Evolutionary conservation across 176 grass and related monocot species (phyloP), one percentile per base, ranked within the genome.

Genomic region (Aegilops tauschii): DNA sequence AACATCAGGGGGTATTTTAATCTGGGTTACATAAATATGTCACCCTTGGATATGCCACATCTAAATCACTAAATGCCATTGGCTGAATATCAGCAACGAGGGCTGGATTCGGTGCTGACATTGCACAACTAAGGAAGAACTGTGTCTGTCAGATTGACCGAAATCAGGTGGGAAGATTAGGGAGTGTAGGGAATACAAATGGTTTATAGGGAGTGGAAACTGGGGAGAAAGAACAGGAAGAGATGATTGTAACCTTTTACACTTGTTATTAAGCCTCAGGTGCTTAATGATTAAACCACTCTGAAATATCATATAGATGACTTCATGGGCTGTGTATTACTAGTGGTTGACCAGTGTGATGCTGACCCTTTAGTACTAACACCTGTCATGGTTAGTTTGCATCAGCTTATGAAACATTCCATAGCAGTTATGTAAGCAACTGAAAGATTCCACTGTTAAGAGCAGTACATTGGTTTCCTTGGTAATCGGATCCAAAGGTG

Each of bases 341-440:
- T 21, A 20, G 25, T 17, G 44, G 7, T 65, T 84, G 72, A 37
- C 32, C 87, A 73, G 40, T 54, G 68, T 74, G 42, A 80, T 84
- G 39, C 42, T 3, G 8, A 65, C 50, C 63, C 4, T 73, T 44
- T 56, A 79, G 67, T 84, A 10, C 27, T 85, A 76, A 63, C 72
- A 63, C 12, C 20, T 67, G 65, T 10, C 47, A 75, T 76, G 32
- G 32, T 35, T 89, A 67, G 76, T 80, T 71, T 23, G 28, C 12
- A 12, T 73, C 42, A 89, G 72, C 23, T 89, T 56, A 16, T 68
- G 36, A 30, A 76, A 17, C 5, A 69, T 84, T 52, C 11, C 14
- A 50, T 2, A 63, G 40, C 59, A 81, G 9, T 20, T 76, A 67
- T 66, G 27, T 67, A 44, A 76, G 45, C 21, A 85, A 32, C 29